Base-by-base conservation (phyloP, 1,284 basidiomycete species). In the Fomitopsis schrenkii region DNA sequence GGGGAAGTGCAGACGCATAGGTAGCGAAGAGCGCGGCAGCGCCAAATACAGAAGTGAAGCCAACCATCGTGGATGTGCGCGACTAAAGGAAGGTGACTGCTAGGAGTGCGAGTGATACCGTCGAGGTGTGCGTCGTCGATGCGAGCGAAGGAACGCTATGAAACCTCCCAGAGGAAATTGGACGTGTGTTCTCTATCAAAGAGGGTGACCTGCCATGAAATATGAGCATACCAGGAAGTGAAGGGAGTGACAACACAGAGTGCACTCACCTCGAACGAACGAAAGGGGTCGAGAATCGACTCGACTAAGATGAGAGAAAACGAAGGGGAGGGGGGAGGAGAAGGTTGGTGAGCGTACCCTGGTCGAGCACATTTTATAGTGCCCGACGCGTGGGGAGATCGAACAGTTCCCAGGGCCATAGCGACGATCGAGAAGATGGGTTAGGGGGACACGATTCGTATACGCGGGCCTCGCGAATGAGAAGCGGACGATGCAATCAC, bases 131-230 rank as follows among this genome's bases (percentile, higher is more conserved):
- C 79, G 79, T 79, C 73, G 76, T 75, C 72, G 74, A 78, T 79
- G 52, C 52, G 64, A 67, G 64, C 61, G 63, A 68, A 65, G 55
- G 64, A 65, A 64, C 72, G 76, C 71, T 67, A 71, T 68, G 70
- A 76, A 78, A 73, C 82, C 85, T 83, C 83, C 80, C 82, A 75
- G 83, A 82, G 76, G 79, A 80, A 75, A 73, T 77, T 75, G 75
- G 77, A 76, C 75, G 74, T 75, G 75, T 74, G 72, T 67, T 77
- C 84, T 87, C 86, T 88, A 75, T 87, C 87, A 84, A 89, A 88
- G 86, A 87, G 83, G 77, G 78, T 80, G 81, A 84, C 85, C 83
- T 84, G 67, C 30, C 50, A 35, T 38, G 38, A 10, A 15, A 15
- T 22, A 15, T 22, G 15, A 52, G 41, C 46, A 56, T 45, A 22